Evolutionary conservation across 2,329 filamentous ascomycete genomes (phyloP).

Genomic region (Talaromyces sp.): DNA sequence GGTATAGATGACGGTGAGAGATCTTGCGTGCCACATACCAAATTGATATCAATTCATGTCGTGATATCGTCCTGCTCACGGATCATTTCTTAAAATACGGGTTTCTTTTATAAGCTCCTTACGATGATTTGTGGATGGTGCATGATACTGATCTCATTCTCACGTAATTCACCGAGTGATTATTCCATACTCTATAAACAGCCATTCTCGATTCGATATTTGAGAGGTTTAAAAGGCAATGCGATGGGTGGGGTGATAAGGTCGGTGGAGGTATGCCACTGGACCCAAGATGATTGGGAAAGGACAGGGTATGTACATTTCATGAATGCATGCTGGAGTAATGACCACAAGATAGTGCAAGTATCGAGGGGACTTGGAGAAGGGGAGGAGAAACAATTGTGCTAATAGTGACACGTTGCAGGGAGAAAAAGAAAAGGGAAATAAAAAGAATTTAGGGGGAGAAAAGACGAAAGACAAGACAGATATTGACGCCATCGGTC

Average conservation of each 20-base stretch:
- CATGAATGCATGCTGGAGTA: constrained; percentile 30
- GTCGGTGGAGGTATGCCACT: constrained; percentile 14
- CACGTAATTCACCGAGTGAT: constrained; percentile 29
- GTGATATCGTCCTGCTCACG: too few species aligned
- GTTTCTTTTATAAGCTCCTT: neutral
- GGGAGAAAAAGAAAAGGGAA: constrained; percentile 7
- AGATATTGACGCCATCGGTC: constrained; percentile 5
- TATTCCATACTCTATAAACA: constrained; percentile 37
- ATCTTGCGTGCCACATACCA: too few species aligned
- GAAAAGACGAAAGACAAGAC: constrained; percentile 9
- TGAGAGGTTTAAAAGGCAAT: constrained; percentile 26
- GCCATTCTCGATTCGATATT: constrained; percentile 31
- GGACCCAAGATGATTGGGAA: constrained; percentile 12
- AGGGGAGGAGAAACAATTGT: constrained; percentile 11
- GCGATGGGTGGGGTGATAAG: constrained; percentile 17
- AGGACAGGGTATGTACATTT: constrained; percentile 37
- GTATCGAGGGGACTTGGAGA: constrained; percentile 14
- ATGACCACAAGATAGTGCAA: constrained; percentile 22
- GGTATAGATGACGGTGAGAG: too few species aligned
- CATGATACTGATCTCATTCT: constrained; percentile 31
- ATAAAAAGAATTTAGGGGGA: constrained; percentile 4
- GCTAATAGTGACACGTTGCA: constrained; percentile 16
- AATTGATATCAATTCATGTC: too few species aligned
- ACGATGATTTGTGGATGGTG: constrained; percentile 3
- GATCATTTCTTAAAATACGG: too few species aligned